phyloP scores from a whole-genome alignment of 805 yeast genomes.

The Yamadazyma philogaea region DNA sequence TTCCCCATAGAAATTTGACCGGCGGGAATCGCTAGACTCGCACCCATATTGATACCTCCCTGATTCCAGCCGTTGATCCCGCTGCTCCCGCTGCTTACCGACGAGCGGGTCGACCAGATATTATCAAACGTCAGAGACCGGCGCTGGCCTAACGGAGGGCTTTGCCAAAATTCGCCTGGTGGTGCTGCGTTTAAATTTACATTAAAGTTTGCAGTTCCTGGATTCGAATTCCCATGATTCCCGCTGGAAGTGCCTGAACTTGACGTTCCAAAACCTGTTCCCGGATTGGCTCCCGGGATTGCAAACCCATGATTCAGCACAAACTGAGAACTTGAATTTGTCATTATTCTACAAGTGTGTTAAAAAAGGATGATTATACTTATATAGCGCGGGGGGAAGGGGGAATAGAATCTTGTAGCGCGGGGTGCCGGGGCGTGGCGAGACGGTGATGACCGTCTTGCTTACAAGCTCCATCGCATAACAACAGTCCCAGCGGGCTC shows the following conservation, averaged over 20 bases:
- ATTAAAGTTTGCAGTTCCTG: not conserved
- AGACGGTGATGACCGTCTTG: not conserved
- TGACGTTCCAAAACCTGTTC: not conserved
- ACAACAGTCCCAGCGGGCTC: too few relatives aligned
- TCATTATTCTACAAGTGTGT: not conserved
- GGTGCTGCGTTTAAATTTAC: not conserved
- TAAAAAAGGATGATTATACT: not conserved
- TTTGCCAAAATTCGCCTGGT: conserved; percentile 4
- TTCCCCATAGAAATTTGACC: too few relatives aligned
- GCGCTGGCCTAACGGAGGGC: conserved; percentile 5
- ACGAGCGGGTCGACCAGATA: conserved; percentile 15
- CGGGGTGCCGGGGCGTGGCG: not conserved
- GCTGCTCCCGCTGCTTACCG: conserved; percentile 5
- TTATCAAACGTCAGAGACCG: conserved; percentile 17
- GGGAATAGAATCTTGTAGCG: not conserved
- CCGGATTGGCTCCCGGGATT: not conserved
- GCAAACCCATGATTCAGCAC: not conserved
- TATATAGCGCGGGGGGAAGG: not conserved
- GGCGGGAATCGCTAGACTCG: too few relatives aligned
- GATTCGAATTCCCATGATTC: not conserved
- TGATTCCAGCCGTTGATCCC: not conserved
- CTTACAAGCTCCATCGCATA: too few relatives aligned
- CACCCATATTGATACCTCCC: not conserved
- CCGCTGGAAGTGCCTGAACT: not conserved
- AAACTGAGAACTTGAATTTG: not conserved